Base-by-base conservation (phyloP, 805 yeast species). In the Yarrowia sp. region DNA sequence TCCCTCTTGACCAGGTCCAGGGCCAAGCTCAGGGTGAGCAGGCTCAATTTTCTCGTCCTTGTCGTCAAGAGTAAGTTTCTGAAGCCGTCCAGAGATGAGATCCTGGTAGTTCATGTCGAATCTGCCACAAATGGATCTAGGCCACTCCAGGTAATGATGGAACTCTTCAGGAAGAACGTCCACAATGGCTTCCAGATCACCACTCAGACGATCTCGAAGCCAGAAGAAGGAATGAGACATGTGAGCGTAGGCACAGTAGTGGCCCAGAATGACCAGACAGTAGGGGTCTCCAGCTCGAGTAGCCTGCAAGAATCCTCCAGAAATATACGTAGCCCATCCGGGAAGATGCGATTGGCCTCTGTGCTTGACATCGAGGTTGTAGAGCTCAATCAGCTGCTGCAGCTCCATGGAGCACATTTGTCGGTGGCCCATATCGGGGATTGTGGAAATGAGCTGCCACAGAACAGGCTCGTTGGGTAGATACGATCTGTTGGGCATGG, bases 261-360 rank as follows among this genome's bases (percentile, higher is more conserved):
- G 67, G 19, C 67, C 67, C 45, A 63, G 26, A 14, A 63, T 48
- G 10, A 63, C 56, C 40, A 63, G 36, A n/a, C 67, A 63, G 32
- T 63, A 63, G 5, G 67, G 67, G 48, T 63, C 67, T 16, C 67
- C 56, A 5, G 55, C 36, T 26, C 67, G 56, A 3, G 56, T 48
- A 2, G 55, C 56, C 15, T 48, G 56, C n/a, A 63, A 48, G 26
- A 63, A 63, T 10, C 56, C 67, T 15, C 46, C 46, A 38, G 67
- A 63, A 15, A 63, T 63, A 40, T 63, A 63, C 1, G 67, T 48
- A 10, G 67, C 67, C 67, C 67, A 63, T 11, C 67, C 67, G 9
- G 67, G 56, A 14, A 63, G 67, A 49, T 63, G 67, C 19, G 55
- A 48, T 41, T 63, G 67, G 45, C 67, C 67, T 22, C 26, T 35